Evolutionary conservation across 2,329 filamentous ascomycete genomes (phyloP), one percentile per base, ranked within the genome.

Genomic region (Lecanosticta acicola): DNA sequence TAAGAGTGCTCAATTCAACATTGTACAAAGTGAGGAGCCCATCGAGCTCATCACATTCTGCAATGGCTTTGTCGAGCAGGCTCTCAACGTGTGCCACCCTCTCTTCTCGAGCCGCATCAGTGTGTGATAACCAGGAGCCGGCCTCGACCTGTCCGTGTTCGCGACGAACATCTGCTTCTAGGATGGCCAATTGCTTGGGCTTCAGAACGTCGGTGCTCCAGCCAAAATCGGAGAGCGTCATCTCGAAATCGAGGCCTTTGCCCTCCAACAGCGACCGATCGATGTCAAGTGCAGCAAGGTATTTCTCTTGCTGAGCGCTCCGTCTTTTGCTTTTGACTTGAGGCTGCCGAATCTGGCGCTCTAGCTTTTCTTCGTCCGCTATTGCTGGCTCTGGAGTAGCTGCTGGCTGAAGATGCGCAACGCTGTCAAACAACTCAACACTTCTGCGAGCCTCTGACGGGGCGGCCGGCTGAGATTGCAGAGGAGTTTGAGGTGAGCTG

Each of bases 21-120:
- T 87, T 87, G 67, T 98, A 98, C 26, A 98, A 71, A 0, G 93
- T 98, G 42, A 98, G 73, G 32, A 98, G 75, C 49, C 94, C 94
- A 64, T 98, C 93, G 47, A 98, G 74, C 69, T 97, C 91, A 59
- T 98, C 94, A 60, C 93, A 97, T 69, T 98, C 93, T 16, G 83
- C 79, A 59, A 98, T 89, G n/a, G 89, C 86, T 53, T 84, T 77
- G 62, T 98, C 91, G 44, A 98, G 83, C 44, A 94, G 82, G 46
- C 74, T 79, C 59, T 91, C 89, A 56, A 98, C 87, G 19, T 86
- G 85, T 47, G 88, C 84, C 1, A 96, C 85, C 47, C 91, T 81
- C 51, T 93, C 89, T 63, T 97, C 91, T 59, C 95, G 89, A 11
- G 53, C 53, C 55, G 93, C 86, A 55, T 91, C 79, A 2, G 81